Percentiles rank a stretch among this genome's conserved stretches.
phyloP scores from a whole-genome alignment of 768 basidiomycete species.

The Daedaleopsis nitida region DNA sequence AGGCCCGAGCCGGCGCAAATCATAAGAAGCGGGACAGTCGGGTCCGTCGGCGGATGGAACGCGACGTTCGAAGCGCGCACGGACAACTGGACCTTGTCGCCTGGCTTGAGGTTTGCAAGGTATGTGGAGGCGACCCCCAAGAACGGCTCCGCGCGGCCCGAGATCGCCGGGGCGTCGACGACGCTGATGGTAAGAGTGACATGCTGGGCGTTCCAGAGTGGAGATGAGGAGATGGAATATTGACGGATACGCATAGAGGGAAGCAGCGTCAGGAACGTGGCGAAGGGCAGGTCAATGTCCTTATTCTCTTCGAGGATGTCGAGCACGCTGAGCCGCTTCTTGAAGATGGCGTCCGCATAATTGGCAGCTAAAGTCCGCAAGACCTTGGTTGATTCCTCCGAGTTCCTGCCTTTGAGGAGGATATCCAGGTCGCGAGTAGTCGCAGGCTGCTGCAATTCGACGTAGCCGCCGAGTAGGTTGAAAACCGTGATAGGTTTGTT shows the following conservation, averaged over 20 bases:
- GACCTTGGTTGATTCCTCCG: conserved; percentile 25
- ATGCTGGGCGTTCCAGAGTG: conserved; percentile 43
- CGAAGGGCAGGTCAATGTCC: conserved; percentile 40
- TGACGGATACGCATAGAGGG: conserved; percentile 52
- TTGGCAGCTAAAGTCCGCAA: conserved; percentile 32
- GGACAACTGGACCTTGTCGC: conserved; percentile 42
- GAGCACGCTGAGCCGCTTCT: conserved; percentile 42
- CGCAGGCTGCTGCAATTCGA: conserved; percentile 50
- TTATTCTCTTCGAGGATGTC: conserved; percentile 42
- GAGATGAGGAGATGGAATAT: conserved; percentile 56
- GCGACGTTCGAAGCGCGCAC: conserved; percentile 38
- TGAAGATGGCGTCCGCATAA: conserved; percentile 38
- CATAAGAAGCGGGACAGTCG: conserved; percentile 43
- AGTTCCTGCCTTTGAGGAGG: conserved; percentile 32
- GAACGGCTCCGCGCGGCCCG: conserved; percentile 36
- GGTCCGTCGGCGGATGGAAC: conserved; percentile 47
- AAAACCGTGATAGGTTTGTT: conserved; percentile 38
- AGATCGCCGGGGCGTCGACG: conserved; percentile 38
- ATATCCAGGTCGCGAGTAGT: conserved; percentile 42
- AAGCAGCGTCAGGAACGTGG: conserved; percentile 42
- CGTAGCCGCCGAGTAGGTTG: conserved; percentile 44
- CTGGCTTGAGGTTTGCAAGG: conserved; percentile 39
- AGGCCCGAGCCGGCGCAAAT: conserved; percentile 50
- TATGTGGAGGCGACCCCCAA: conserved; percentile 49
- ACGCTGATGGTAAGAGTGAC: conserved; percentile 48